A percentile compares a stretch with the other conserved stretches of the same genome.
These are phyloP conservation scores for Lipomyces starkeyi DNA, from an alignment of 805 yeast species.

Conservation along the genomic window DNA sequence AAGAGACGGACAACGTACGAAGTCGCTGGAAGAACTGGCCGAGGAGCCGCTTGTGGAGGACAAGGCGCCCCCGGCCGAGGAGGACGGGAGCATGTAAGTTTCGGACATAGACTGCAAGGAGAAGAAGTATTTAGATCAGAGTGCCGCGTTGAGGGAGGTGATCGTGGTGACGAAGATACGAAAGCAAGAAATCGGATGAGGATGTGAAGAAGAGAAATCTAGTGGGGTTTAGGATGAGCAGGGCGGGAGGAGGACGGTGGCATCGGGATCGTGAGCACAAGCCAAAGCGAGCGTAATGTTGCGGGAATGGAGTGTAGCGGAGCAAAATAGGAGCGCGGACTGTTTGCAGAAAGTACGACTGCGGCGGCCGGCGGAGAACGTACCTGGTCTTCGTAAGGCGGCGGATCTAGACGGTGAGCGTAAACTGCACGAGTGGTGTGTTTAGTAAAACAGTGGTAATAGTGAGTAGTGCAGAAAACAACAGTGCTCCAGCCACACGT, in stretches of 20 bases:
- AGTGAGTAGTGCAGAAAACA: neutral
- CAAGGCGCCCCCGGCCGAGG: constrained; percentile 22
- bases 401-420: constrained; percentile 4
- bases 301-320: neutral
- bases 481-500: neutral
- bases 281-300: too few species aligned
- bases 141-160: neutral
- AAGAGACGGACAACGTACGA: constrained; percentile 27
- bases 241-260: neutral
- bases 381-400: neutral
- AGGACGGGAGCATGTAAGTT: neutral
- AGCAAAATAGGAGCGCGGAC: neutral
- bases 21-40: constrained; percentile 38
- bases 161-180: neutral
- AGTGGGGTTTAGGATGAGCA: constrained; percentile 1
- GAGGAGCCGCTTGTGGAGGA: constrained; percentile 18
- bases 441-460: neutral
- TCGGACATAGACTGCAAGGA: constrained; percentile 7
- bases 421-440: neutral
- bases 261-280: neutral
- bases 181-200: neutral
- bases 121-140: neutral
- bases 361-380: neutral
- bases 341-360: neutral
- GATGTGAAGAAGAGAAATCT: constrained; percentile 15